Percentiles rank a stretch among this genome's conserved stretches.
These are phyloP conservation scores for Penicillium italicum DNA, from an alignment of 2,329 filamentous ascomycete genomes.

Conservation along the genomic window DNA sequence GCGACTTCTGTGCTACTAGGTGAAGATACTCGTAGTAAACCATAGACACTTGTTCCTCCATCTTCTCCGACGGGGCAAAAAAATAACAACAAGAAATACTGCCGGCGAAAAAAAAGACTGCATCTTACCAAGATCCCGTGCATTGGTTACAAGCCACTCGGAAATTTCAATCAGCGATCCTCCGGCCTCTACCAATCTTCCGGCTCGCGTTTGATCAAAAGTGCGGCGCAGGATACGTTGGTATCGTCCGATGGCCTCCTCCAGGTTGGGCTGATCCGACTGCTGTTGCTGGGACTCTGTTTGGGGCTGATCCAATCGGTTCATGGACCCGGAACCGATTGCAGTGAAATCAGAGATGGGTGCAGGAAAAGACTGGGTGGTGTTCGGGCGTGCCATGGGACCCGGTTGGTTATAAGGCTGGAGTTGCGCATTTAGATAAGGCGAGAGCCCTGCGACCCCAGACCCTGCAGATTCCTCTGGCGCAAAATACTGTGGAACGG, in stretches of 20 bases:
- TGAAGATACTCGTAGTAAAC: background rate
- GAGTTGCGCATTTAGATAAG: conserved; percentile 64
- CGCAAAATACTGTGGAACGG: conserved; percentile 70
- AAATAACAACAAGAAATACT: conserved; percentile 21
- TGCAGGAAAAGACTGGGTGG: conserved; percentile 51
- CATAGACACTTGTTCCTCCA: background rate
- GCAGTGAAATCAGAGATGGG: conserved; percentile 50
- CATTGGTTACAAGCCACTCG: conserved; percentile 64
- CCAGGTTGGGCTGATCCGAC: conserved; percentile 43
- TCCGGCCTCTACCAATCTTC: conserved; percentile 58
- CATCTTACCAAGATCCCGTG: conserved; percentile 63
- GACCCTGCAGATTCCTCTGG: conserved; percentile 62
- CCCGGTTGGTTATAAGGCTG: conserved; percentile 59
- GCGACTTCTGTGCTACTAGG: conserved; percentile 14
- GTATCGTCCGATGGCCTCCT: conserved; percentile 66
- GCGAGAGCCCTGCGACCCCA: conserved; percentile 54
- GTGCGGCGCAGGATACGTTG: conserved; percentile 57
- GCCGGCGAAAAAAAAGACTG: conserved; percentile 9
- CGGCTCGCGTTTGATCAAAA: conserved; percentile 67
- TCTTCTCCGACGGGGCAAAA: background rate
- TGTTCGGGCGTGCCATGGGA: conserved; percentile 50
- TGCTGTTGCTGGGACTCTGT: conserved; percentile 22
- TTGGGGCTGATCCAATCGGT: conserved; percentile 31
- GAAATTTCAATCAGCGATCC: conserved; percentile 59
- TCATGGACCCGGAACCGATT: conserved; percentile 32